Percentiles rank a stretch among this genome's conserved stretches.
These are phyloP conservation scores for Verticillium klebahnii DNA, from an alignment of 2,329 filamentous ascomycete species.

Conservation along the genomic window DNA sequence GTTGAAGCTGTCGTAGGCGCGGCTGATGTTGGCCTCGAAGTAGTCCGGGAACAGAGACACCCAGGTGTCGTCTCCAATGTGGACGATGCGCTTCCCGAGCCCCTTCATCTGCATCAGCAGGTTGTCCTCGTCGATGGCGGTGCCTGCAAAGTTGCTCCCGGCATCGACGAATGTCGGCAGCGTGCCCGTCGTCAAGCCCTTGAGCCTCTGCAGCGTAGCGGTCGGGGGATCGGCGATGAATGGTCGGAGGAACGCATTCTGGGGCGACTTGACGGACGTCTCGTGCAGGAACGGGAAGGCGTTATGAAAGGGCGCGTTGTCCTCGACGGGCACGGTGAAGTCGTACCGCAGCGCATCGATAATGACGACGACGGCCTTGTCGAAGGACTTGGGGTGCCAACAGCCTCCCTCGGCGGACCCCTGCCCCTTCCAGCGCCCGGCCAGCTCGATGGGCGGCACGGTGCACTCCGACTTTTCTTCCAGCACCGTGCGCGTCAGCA, in stretches of 20 bases:
- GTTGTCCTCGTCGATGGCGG: constrained; percentile 91
- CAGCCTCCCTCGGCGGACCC: constrained; percentile 62
- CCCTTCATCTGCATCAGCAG: constrained; percentile 61
- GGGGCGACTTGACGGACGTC: constrained; percentile 66
- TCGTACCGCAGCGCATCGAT: constrained; percentile 96
- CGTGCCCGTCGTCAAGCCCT: constrained; percentile 92
- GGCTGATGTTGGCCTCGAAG: constrained; percentile 82
- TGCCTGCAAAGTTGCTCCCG: constrained; percentile 92
- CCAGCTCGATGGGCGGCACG: constrained; percentile 58
- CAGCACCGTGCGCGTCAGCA: constrained; percentile 79
- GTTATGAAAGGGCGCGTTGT: constrained; percentile 68
- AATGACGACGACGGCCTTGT: constrained; percentile 84
- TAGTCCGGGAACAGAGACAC: constrained; percentile 88
- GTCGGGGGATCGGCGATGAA: constrained; percentile 98
- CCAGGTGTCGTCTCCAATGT: constrained; percentile 98
- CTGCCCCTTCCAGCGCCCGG: constrained; percentile 31
- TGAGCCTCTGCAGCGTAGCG: constrained; percentile 84
- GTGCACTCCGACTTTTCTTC: constrained; percentile 70
- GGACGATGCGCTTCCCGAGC: constrained; percentile 71
- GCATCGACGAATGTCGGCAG: constrained; percentile 91
- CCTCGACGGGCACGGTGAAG: constrained; percentile 78
- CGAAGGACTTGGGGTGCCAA: constrained; percentile 93
- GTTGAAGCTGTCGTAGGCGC: constrained; percentile 93
- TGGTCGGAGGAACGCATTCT: constrained; percentile 83
- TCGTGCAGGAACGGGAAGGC: constrained; percentile 84